Evolutionary conservation across 208 protist species (phyloP), one percentile per base, ranked within the genome.

Genomic region (Blastocrithidia nonstop): DNA sequence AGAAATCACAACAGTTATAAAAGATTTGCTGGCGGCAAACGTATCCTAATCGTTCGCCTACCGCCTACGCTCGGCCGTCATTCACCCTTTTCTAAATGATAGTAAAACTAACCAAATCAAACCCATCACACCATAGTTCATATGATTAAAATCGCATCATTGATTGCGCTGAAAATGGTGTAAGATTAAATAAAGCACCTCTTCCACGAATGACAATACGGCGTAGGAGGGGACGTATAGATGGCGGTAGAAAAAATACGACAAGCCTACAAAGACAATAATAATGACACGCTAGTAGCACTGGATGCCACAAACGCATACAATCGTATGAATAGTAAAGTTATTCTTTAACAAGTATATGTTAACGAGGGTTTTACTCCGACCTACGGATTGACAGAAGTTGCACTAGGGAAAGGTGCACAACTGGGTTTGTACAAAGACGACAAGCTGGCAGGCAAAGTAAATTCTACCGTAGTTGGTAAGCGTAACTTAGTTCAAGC

Each of bases 221-320:
- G 58, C 0, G 50, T 65, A 24, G 42, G 51, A n/a, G 51, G 51
- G 8, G 45, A 59, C 28, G 41, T 48, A 6, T 26, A 50, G 7
- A 17, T 46, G 8, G 62, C 56, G 11, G 53, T 61, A 17, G 32
- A 2, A 16, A 19, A 39, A 17, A 54, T 54, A 5, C 22, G 51
- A 32, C 22, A 0, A 6, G 39, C 33, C 4, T 47, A 47, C 45
- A 27, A 20, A 13, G 6, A 16, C 31, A 25, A 2, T 1, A 6
- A 1, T 13, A 40, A 29, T 20, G 53, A 59, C 36, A 55, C 45
- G 8, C 13, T 62, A 2, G 62, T 57, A 27, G 49, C 54, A 1
- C 37, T 70, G 7, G 62, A 70, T 36, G 62, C 46, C 16, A 33
- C 50, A 1, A 70, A 64, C 32, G 62, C 62, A 21, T 70, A 64